Evolutionary conservation across 169 alveolate genomes (phyloP).

Genomic region (Babesia caballi): DNA sequence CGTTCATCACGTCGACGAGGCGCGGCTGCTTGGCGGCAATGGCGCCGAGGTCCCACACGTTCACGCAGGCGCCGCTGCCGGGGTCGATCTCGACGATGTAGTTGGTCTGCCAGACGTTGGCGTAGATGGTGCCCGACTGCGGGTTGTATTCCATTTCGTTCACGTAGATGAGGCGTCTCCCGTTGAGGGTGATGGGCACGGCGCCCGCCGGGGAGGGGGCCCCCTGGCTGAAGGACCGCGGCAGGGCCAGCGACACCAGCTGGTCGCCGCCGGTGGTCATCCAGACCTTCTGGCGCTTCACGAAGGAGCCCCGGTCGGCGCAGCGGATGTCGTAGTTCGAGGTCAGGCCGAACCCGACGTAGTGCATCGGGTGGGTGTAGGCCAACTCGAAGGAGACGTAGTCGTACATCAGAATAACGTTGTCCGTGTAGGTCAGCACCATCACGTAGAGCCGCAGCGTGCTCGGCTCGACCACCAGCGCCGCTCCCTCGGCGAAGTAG

Average conservation of each 20-base stretch:
- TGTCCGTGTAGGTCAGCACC: constrained; percentile 60
- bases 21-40: neutral
- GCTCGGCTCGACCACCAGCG: constrained; percentile 66
- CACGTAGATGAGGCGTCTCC: constrained; percentile 22
- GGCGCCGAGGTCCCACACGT: constrained; percentile 36
- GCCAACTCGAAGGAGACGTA: constrained; percentile 40
- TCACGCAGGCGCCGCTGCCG: constrained; percentile 39
- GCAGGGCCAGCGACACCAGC: constrained; percentile 54
- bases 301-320: constrained; percentile 26
- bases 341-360: constrained; percentile 68
- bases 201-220: constrained; percentile 9
- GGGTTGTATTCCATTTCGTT: constrained; percentile 68
- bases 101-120: constrained; percentile 59
- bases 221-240: constrained; percentile 30
- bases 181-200: constrained; percentile 49
- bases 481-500: constrained; percentile 66
- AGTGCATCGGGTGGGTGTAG: constrained; percentile 13
- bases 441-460: constrained; percentile 53
- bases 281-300: constrained; percentile 58
- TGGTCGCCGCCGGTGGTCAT: constrained; percentile 61
- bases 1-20: constrained; percentile 18
- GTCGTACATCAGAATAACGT: constrained; percentile 51
- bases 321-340: constrained; percentile 52
- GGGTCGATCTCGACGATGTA: constrained; percentile 50
- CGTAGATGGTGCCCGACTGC: constrained; percentile 42